These are phyloP conservation scores for Aspergillus mulundensis DNA, from an alignment of 495 filamentous ascomycete genomes.

Conservation along the genomic window DNA sequence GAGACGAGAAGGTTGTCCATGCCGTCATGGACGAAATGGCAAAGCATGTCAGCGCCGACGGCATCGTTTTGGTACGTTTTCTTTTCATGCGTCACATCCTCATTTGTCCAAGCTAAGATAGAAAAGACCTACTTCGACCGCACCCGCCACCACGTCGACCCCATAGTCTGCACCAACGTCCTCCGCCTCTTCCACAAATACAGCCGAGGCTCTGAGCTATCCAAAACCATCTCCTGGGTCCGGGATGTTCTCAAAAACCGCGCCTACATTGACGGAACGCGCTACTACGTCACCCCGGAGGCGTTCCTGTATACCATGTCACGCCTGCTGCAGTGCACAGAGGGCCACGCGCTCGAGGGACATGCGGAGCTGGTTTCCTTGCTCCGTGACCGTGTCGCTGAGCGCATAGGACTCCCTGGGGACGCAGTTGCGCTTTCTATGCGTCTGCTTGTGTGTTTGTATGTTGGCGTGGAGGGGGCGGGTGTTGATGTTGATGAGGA, in stretches of 20 bases:
- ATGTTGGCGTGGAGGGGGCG: not conserved
- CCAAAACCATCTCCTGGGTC: constrained; percentile 32
- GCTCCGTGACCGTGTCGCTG: not conserved
- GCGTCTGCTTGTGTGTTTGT: not conserved
- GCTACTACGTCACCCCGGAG: constrained; percentile 20
- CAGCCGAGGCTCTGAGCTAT: constrained; percentile 31
- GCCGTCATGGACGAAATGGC: constrained; percentile 23
- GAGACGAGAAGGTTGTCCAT: not conserved
- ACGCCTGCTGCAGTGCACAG: not conserved
- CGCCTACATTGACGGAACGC: constrained; percentile 24
- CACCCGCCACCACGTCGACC: constrained; percentile 16
- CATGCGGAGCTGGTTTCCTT: not conserved
- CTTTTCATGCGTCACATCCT: not conserved
- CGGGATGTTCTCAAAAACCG: constrained; percentile 10
- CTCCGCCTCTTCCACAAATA: constrained; percentile 16
- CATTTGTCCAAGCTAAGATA: too few relatives aligned
- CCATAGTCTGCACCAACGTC: constrained; percentile 21
- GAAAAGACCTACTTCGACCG: constrained; percentile 18
- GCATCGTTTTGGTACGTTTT: constrained; percentile 11
- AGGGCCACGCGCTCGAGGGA: not conserved
- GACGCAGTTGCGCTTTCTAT: not conserved
- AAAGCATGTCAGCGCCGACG: constrained; percentile 14
- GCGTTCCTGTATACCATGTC: constrained; percentile 17
- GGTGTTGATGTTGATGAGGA: not conserved
- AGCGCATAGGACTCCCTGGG: not conserved